Base-by-base conservation (phyloP, 495 filamentous ascomycete genomes). In the Staphylotrichum longicolle region DNA sequence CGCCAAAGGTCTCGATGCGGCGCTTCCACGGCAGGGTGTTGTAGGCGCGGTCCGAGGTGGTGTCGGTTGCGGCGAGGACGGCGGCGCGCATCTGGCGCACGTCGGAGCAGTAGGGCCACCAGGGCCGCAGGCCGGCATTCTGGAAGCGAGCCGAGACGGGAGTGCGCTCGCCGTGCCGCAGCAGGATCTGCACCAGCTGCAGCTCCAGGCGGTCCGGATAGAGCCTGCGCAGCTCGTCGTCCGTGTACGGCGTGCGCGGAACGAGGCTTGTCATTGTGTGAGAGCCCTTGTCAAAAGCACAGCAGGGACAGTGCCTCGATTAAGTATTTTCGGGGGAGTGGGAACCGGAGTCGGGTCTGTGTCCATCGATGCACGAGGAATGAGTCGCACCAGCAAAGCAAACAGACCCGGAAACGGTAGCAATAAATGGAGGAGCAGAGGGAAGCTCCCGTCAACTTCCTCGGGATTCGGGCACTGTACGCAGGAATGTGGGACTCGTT, bases 71-170 rank as follows among this genome's bases (percentile, higher is more conserved):
- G 55, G 78, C 82, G 44, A 92, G 77, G 10, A 92, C 84, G 68
- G 87, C 83, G 65, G 88, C 86, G 42, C 83, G 83, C 70, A 97
- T 81, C 61, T 84, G 86, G 40, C 81, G 80, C 15, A 90, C 92
- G 46, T 86, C 83, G 54, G 80, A 81, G 76, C 94, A 98, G 75
- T 97, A 98, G 8, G 94, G 90, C 94, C 94, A 98, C 73, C 90
- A 94, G 67, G 88, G 75, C 58, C 75, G 72, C 15, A 97, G 80
- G n/a, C 93, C 93, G 68, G 91, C 80, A 79, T 95, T 95, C 71
- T 90, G 85, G 73, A 98, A 96, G 7, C 95, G 86, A 14, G 90
- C 81, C 15, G 84, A 87, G 14, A 98, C 90, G 37, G 93, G 94
- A 30, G 85, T 91, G 35, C 93, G 85, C 76, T 97, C 93, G 68